Evolutionary conservation across 2,329 filamentous ascomycete genomes (phyloP).

Genomic region (Fusarium denticulatum): DNA sequence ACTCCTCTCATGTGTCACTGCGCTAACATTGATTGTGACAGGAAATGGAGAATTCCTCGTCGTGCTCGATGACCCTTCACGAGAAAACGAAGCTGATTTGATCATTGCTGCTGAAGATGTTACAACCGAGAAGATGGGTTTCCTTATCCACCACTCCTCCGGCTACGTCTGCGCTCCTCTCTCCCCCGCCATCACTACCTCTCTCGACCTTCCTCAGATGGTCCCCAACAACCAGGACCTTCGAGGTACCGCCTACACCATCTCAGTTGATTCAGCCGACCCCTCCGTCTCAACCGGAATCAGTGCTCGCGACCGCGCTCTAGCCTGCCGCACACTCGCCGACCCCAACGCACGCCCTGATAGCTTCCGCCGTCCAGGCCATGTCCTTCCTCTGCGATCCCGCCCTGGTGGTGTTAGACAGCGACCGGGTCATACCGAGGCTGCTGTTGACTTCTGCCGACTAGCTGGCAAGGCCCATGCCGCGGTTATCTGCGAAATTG

Average conservation of each 20-base stretch:
- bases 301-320: slow-evolving; percentile 83
- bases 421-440: slow-evolving; percentile 90
- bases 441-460: slow-evolving; percentile 88
- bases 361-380: slow-evolving; percentile 83
- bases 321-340: slow-evolving; percentile 83
- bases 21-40: slow-evolving; percentile 47
- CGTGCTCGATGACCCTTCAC: slow-evolving; percentile 89
- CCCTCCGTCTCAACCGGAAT: slow-evolving; percentile 87
- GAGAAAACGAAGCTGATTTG: slow-evolving; percentile 98
- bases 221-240: slow-evolving; percentile 79
- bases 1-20: not conserved
- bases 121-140: slow-evolving; percentile 91
- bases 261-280: slow-evolving; percentile 84
- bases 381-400: slow-evolving; percentile 87
- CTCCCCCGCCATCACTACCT: slow-evolving; percentile 71
- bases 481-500: slow-evolving; percentile 89
- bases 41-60: slow-evolving; percentile 91
- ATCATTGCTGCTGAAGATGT: slow-evolving; percentile 90
- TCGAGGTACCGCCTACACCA: slow-evolving; percentile 90
- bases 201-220: slow-evolving; percentile 89
- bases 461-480: slow-evolving; percentile 81
- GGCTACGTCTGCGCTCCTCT: slow-evolving; percentile 93
- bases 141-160: slow-evolving; percentile 91
- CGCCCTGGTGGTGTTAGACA: slow-evolving; percentile 82
- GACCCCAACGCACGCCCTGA: slow-evolving; percentile 65